Evolutionary conservation across 2,329 filamentous ascomycete genomes (phyloP).

Genomic region (Fusarium sterilihyphosum): DNA sequence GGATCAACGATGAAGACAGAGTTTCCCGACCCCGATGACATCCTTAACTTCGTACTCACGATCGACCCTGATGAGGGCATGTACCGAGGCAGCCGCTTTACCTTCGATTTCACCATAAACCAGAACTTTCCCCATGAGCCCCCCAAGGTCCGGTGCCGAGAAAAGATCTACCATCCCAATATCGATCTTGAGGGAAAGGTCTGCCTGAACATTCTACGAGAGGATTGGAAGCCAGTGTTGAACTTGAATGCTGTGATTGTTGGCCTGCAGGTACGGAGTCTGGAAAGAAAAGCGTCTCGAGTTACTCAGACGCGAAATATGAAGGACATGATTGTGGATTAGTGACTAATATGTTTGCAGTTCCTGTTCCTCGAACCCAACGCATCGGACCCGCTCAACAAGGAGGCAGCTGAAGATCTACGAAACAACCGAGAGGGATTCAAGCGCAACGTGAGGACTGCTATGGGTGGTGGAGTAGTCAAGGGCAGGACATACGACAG

Average conservation of each 20-base stretch:
- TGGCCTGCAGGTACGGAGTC: conserved; percentile 76
- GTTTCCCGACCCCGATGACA: conserved; percentile 85
- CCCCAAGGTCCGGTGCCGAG: conserved; percentile 94
- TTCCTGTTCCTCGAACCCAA: conserved; percentile 99
- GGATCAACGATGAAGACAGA: conserved; percentile 82
- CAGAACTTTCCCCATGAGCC: conserved; percentile 97
- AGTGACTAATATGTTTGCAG: conserved; percentile 56
- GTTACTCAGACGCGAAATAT: neutral
- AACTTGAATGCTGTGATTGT: conserved; percentile 98
- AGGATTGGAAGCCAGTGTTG: conserved; percentile 99
- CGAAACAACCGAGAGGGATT: conserved; percentile 87
- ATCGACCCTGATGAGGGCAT: conserved; percentile 87
- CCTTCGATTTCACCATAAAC: conserved; percentile 91
- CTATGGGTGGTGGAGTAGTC: conserved; percentile 84
- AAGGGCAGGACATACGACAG: conserved; percentile 79
- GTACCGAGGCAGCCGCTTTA: conserved; percentile 89
- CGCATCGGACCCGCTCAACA: conserved; percentile 96
- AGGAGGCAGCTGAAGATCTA: conserved; percentile 95
- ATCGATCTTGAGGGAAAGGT: conserved; percentile 98
- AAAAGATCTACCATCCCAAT: conserved; percentile 99
- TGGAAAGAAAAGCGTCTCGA: neutral
- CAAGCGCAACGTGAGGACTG: conserved; percentile 85
- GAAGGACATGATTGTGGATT: neutral
- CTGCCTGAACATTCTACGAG: conserved; percentile 94
- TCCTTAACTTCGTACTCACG: conserved; percentile 83